These are phyloP conservation scores for Eucalyptus decipiens DNA, from an alignment of 345 rosid species.

Conservation along the genomic window DNA sequence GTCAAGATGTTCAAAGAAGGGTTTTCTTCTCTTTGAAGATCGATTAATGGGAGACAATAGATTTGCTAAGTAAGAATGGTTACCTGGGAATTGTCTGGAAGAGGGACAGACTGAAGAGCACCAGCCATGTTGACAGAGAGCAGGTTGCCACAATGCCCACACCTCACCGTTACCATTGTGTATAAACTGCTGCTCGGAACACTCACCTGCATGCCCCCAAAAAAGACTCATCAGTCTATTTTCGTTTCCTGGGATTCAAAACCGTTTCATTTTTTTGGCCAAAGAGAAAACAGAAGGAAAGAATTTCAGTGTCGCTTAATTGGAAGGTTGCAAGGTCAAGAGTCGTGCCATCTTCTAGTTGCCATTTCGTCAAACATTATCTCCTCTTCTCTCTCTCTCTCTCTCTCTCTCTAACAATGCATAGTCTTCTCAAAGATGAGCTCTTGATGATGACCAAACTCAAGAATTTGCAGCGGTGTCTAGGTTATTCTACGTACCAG, in stretches of 20 bases:
- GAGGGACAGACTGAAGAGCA: slow-evolving; percentile 44
- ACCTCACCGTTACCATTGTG: slow-evolving; percentile 82
- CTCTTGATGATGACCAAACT: not conserved
- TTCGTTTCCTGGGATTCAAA: not conserved
- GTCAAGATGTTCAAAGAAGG: not conserved
- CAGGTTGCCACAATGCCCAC: slow-evolving; percentile 90
- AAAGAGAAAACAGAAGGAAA: not conserved
- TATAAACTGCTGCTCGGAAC: slow-evolving; percentile 68
- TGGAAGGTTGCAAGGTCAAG: not conserved
- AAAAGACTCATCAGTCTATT: not conserved
- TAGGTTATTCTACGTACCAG: not conserved
- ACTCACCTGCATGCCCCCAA: slow-evolving; percentile 39
- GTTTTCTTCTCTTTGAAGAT: not conserved
- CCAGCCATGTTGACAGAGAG: slow-evolving; percentile 75
- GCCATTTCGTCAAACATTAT: not conserved
- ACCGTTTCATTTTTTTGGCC: not conserved
- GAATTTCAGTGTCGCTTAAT: not conserved
- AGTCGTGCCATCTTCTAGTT: not conserved
- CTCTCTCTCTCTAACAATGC: not conserved
- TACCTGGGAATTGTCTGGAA: slow-evolving; percentile 34
- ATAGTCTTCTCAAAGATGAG: not conserved
- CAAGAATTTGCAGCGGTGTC: not conserved
- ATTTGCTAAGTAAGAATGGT: slow-evolving; percentile 9
- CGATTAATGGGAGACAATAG: not conserved
- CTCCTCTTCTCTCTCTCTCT: not conserved